Percentiles rank a stretch among this genome's conserved stretches.
These are phyloP conservation scores for Termitomyces sp. DNA, from an alignment of 768 basidiomycete genomes.

Conservation along the genomic window DNA sequence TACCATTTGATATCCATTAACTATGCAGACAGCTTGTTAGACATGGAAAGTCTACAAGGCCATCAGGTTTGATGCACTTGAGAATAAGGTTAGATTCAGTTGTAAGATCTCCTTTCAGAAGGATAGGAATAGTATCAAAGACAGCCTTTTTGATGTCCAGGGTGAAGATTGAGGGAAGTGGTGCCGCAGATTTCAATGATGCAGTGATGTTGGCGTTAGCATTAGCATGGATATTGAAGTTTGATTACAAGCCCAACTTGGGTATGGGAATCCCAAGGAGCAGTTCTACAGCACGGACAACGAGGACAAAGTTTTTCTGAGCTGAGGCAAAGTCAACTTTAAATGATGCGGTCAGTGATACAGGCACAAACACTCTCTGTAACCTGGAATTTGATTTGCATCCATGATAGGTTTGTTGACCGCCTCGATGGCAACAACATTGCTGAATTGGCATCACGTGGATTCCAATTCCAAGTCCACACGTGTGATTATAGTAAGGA, in stretches of 20 bases:
- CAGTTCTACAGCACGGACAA: slow-evolving; percentile 61
- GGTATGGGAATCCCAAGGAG: slow-evolving; percentile 51
- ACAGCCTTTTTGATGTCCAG: slow-evolving; percentile 27
- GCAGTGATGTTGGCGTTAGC: slow-evolving; percentile 20
- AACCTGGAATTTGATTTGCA: slow-evolving; percentile 60
- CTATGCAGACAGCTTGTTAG: slow-evolving; percentile 28
- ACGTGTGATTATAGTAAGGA: slow-evolving; percentile 65
- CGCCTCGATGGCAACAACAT: slow-evolving; percentile 70
- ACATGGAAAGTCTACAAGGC: slow-evolving; percentile 5
- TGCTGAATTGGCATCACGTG: slow-evolving; percentile 68
- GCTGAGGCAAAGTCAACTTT: slow-evolving; percentile 33
- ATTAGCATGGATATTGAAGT: background rate
- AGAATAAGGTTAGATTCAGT: slow-evolving; percentile 24
- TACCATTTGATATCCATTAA: slow-evolving; percentile 84
- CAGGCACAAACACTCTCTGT: slow-evolving; percentile 57
- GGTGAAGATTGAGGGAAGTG: slow-evolving; percentile 20
- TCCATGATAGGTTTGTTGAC: slow-evolving; percentile 79
- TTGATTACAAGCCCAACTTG: background rate
- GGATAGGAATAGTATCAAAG: slow-evolving; percentile 32
- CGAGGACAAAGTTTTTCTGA: slow-evolving; percentile 66
- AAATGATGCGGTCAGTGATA: background rate
- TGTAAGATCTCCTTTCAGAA: slow-evolving; percentile 23
- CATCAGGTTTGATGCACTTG: slow-evolving; percentile 26
- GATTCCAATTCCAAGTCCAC: too few relatives aligned
- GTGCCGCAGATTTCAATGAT: slow-evolving; percentile 15